Percentiles rank a stretch among this genome's conserved stretches.
These are phyloP conservation scores for Rhizopus sp. DNA, from an alignment of 371 early-diverging fungal genomes.

Conservation along the genomic window DNA sequence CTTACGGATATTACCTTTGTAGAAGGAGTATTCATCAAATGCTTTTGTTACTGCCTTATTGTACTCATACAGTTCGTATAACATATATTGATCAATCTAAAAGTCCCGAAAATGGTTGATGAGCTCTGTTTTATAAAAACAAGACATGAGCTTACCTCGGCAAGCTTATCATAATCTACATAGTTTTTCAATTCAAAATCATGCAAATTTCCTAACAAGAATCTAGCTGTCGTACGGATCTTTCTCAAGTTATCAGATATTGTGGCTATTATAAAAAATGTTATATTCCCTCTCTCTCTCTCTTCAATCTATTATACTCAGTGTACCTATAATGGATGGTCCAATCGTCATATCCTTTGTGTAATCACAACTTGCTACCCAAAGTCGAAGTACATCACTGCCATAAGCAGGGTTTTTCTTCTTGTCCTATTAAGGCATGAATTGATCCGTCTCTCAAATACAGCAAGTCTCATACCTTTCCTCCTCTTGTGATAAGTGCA, in stretches of 20 bases:
- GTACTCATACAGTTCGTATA: slow-evolving; percentile 66
- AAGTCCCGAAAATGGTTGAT: slow-evolving; percentile 1
- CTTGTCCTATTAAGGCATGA: slow-evolving; percentile 38
- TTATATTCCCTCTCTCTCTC: not conserved
- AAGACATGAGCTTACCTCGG: slow-evolving; percentile 27
- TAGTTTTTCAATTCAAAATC: slow-evolving; percentile 56
- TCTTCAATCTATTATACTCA: not conserved
- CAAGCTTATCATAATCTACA: slow-evolving; percentile 59
- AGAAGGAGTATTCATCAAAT: slow-evolving; percentile 68
- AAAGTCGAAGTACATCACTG: slow-evolving; percentile 80
- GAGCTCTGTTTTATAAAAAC: not conserved
- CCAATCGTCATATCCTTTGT: slow-evolving; percentile 81
- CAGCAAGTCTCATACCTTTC: slow-evolving; percentile 42
- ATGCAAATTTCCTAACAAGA: slow-evolving; percentile 80
- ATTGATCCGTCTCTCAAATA: not conserved
- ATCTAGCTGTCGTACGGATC: slow-evolving; percentile 78
- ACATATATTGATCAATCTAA: slow-evolving; percentile 74
- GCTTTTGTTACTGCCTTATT: slow-evolving; percentile 55
- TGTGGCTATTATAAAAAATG: slow-evolving; percentile 33
- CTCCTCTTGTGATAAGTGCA: slow-evolving; percentile 67
- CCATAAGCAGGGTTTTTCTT: slow-evolving; percentile 81
- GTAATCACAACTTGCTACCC: slow-evolving; percentile 86
- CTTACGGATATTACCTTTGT: slow-evolving; percentile 52
- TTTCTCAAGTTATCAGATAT: slow-evolving; percentile 75
- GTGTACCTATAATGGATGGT: slow-evolving; percentile 58